Conservation (phyloP, 352 stramenopile genomes). For the Blastocystis hominis region DNA sequence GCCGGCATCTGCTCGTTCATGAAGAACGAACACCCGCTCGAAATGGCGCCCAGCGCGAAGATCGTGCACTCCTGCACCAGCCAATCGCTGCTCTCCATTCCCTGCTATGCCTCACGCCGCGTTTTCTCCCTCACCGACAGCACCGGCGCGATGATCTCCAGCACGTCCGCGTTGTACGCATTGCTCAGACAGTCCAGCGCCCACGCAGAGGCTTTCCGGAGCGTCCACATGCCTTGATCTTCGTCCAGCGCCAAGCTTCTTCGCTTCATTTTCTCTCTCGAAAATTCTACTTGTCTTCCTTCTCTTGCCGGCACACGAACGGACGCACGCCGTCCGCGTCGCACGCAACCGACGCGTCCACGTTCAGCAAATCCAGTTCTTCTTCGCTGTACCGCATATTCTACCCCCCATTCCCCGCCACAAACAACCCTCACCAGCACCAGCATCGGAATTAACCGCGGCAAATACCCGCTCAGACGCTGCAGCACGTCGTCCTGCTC, state of each 20-base stretch:
- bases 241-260: background rate
- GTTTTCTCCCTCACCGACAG: background rate
- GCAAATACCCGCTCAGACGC: background rate
- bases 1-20: background rate
- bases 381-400: conserved; percentile 48
- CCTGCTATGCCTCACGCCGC: background rate
- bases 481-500: background rate
- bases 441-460: background rate
- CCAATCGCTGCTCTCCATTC: background rate
- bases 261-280: background rate
- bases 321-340: conserved; percentile 8
- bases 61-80: background rate
- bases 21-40: background rate
- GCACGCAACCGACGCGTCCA: background rate
- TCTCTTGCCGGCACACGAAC: conserved; percentile 12
- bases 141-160: conserved; percentile 1
- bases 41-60: conserved; percentile 35
- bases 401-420: background rate
- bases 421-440: background rate
- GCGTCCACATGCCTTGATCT: conserved; percentile 23
- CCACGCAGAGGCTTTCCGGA: conserved; percentile 15
- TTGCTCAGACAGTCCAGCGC: conserved; percentile 6
- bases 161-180: background rate
- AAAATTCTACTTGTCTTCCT: background rate
- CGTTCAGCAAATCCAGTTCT: conserved; percentile 6